Evolutionary conservation across 2,329 filamentous ascomycete genomes (phyloP).

Genomic region (Xylariaceae sp.): DNA sequence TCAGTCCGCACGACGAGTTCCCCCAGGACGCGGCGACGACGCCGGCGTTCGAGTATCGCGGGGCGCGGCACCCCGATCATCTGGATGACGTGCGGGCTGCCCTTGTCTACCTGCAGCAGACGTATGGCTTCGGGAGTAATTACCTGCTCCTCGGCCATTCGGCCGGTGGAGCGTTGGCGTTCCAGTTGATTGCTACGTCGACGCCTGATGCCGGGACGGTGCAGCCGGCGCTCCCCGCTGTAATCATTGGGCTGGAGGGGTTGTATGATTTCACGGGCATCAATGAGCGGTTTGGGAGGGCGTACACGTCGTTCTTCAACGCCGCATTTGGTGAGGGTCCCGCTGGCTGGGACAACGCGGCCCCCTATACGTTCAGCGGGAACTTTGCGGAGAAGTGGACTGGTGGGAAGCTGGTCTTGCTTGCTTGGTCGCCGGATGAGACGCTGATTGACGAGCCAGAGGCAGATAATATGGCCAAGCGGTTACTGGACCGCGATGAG

Average conservation of each 20-base stretch:
- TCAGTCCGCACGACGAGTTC: conserved; percentile 48
- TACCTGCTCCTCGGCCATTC: conserved; percentile 59
- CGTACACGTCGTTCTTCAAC: conserved; percentile 53
- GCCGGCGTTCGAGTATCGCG: conserved; percentile 33
- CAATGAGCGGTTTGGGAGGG: conserved; percentile 39
- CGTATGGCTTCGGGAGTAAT: conserved; percentile 38
- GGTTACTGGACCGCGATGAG: conserved; percentile 38
- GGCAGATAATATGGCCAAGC: conserved; percentile 49
- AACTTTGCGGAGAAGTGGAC: conserved; percentile 39
- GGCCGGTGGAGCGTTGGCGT: conserved; percentile 57
- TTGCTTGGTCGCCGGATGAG: conserved; percentile 45
- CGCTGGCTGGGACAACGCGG: conserved; percentile 48
- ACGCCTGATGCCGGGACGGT: conserved; percentile 25
- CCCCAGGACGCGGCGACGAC: conserved; percentile 40
- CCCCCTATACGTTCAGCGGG: conserved; percentile 45
- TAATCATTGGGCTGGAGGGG: conserved; percentile 58
- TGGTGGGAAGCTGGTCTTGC: conserved; percentile 31
- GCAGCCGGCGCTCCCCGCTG: conserved; percentile 39
- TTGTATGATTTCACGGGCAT: conserved; percentile 61
- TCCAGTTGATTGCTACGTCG: conserved; percentile 49
- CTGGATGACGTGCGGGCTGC: conserved; percentile 51
- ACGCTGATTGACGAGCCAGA: conserved; percentile 52
- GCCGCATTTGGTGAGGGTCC: conserved; percentile 56
- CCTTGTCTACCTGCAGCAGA: conserved; percentile 44
- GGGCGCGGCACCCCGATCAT: conserved; percentile 55